Base-by-base conservation (phyloP, 768 basidiomycete species). In the Podaxis rugospora region DNA sequence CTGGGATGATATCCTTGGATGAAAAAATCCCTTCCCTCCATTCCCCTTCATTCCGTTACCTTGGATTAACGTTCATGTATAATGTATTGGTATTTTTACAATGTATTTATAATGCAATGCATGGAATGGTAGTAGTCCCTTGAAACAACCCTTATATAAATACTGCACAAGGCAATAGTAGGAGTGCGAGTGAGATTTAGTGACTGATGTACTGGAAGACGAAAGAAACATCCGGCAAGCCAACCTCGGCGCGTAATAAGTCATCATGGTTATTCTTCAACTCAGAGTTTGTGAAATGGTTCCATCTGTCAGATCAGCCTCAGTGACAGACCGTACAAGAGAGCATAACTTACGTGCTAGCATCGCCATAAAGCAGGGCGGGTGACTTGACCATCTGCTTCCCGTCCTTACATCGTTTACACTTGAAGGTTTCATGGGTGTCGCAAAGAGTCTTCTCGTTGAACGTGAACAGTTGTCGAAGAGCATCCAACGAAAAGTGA, bases 391-490 rank as follows among this genome's bases (percentile, higher is more conserved):
- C 79, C 47, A 81, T 69, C 71, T 98, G 97, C 67, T 83, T 89
- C 18, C 93, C 94, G 63, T 94, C 80, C 74, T 84, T 89, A 73
- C 94, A 96, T 54, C 92, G 83, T 72, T 92, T 93, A 75, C 93
- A 95, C 74, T 98, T 98, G 83, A 96, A 98, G 6, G 94, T 95
- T 69, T 98, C 96, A 67, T 99, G 97, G 36, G 97, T 98, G 70
- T 98, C 94, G 67, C 91, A 93, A 9, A 86, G 71, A 5, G 94
- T 95, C 51, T 84, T 75, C 66, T 94, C 88, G 59, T 95, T 94
- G 77, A 95, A 95, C 37, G 84, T 78, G 80, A 99, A 99, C 46
- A 99, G 78, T 70, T 98, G 90, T 44, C 94, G 82, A 28, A 99
- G 83, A 16, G 90, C 80, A 67, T 98, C 94, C 54, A 89, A 69